Percentiles rank a stretch among this genome's conserved stretches.
phyloP scores from a whole-genome alignment of 495 filamentous ascomycete species.

The Staphylotrichum tortipilum region DNA sequence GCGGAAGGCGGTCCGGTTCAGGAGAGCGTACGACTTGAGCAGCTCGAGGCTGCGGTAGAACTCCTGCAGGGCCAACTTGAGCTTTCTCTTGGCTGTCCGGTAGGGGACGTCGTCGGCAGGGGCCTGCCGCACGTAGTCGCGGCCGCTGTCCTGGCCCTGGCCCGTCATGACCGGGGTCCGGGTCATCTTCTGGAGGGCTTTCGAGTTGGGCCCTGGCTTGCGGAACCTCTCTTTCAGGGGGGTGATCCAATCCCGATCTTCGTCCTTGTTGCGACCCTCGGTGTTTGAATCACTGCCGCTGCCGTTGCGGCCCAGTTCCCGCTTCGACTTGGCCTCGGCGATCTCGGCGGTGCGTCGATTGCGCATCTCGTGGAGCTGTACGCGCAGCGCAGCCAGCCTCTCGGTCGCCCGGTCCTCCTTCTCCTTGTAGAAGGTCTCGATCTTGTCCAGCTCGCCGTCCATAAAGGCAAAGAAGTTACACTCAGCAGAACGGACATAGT shows the following conservation, averaged over 20 bases:
- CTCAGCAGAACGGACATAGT: constrained; percentile 48
- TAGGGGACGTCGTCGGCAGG: constrained; percentile 60
- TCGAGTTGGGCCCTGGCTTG: constrained; percentile 39
- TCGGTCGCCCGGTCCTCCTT: constrained; percentile 74
- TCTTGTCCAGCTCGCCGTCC: constrained; percentile 71
- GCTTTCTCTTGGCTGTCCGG: constrained; percentile 75
- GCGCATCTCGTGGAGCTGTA: constrained; percentile 82
- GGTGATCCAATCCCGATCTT: constrained; percentile 29
- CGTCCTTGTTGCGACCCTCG: constrained; percentile 15
- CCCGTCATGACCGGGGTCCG: constrained; percentile 31
- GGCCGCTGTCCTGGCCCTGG: constrained; percentile 31
- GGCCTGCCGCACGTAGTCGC: constrained; percentile 58
- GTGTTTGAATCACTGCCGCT: constrained; percentile 4
- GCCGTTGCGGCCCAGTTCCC: constrained; percentile 11
- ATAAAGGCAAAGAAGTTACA: constrained; percentile 73
- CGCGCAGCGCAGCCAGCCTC: constrained; percentile 58
- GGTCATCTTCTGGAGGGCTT: constrained; percentile 33
- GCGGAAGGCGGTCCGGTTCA: constrained; percentile 87
- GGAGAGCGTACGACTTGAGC: constrained; percentile 76
- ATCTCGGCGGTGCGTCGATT: constrained; percentile 68
- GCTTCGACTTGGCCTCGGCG: constrained; percentile 30
- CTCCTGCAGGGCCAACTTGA: constrained; percentile 84
- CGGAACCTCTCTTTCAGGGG: constrained; percentile 36
- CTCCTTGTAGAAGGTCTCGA: constrained; percentile 72
- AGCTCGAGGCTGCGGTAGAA: constrained; percentile 88